These are phyloP conservation scores for Hyphopichia burtonii DNA, from an alignment of 1,139 yeast genomes.

Conservation along the genomic window DNA sequence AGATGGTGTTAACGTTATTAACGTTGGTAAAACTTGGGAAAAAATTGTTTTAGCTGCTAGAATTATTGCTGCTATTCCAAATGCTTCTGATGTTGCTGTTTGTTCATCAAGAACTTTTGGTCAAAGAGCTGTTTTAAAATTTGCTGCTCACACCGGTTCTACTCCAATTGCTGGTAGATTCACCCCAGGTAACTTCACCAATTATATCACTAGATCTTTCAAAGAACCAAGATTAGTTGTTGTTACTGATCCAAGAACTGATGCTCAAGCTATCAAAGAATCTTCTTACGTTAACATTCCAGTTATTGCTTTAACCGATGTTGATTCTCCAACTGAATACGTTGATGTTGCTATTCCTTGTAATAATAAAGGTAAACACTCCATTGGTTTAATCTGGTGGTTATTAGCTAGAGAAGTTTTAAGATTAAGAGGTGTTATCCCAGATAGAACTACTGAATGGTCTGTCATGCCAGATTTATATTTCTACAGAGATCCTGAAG, in stretches of 20 bases:
- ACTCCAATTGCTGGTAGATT: constrained; percentile 99
- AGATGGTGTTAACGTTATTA: constrained; percentile 98
- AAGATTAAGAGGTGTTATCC: constrained; percentile 97
- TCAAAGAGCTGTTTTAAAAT: constrained; percentile 99
- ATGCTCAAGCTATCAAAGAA: constrained; percentile 99
- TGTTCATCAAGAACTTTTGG: constrained; percentile 99
- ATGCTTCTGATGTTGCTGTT: constrained; percentile 97
- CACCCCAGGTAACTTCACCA: constrained; percentile 99
- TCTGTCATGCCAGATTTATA: constrained; percentile 99
- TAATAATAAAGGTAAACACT: constrained; percentile 99
- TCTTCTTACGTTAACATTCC: constrained; percentile 99
- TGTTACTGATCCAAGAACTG: constrained; percentile 99
- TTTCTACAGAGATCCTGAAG: constrained; percentile 99
- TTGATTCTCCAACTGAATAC: constrained; percentile 98
- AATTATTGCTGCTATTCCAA: constrained; percentile 99
- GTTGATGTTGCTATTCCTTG: constrained; percentile 99
- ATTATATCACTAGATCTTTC: constrained; percentile 99
- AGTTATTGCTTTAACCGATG: constrained; percentile 97
- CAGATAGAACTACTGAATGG: constrained; percentile 98
- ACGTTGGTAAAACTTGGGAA: constrained; percentile 99
- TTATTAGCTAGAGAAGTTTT: constrained; percentile 98
- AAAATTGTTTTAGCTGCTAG: constrained; percentile 99
- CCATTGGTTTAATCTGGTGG: constrained; percentile 99
- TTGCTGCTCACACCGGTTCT: constrained; percentile 99
- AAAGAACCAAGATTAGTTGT: constrained; percentile 99